A percentile compares a stretch with the other conserved stretches of the same genome.
phyloP scores from a whole-genome alignment of 139 green algal genomes.

The Micractinium conductrix region DNA sequence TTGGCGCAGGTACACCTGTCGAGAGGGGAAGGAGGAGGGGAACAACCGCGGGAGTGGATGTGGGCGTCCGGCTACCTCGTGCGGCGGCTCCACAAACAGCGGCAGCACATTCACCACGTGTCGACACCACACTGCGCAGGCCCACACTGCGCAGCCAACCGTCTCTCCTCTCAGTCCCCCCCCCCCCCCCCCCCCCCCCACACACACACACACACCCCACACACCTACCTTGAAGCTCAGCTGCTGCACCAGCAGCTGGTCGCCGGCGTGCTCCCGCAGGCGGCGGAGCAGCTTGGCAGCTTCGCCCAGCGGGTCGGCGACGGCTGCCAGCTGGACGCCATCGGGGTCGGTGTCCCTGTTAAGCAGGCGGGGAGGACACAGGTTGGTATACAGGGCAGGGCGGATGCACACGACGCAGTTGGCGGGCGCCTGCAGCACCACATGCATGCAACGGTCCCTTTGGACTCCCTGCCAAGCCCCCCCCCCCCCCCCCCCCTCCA shows the following conservation, averaged over 20 bases:
- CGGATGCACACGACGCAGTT: neutral
- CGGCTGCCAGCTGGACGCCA: conserved; percentile 78
- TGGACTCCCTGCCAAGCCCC: neutral
- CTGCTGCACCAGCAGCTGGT: conserved; percentile 62
- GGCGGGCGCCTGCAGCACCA: too few relatives aligned
- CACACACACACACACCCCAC: too few relatives aligned
- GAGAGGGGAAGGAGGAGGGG: neutral
- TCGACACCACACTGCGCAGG: neutral
- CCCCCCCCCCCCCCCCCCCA: neutral
- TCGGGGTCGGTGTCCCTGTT: conserved; percentile 89
- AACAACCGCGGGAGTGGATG: too few relatives aligned
- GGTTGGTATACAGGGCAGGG: neutral
- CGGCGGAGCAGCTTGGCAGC: conserved; percentile 84
- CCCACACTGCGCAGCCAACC: neutral
- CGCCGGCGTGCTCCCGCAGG: conserved; percentile 66
- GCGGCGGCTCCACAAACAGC: neutral
- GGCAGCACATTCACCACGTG: too few relatives aligned
- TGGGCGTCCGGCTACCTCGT: too few relatives aligned
- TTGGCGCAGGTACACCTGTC: conserved; percentile 79
- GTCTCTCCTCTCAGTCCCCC: neutral
- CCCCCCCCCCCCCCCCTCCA: neutral
- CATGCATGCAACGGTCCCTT: neutral
- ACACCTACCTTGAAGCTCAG: conserved; percentile 77
- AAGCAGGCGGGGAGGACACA: too few relatives aligned
- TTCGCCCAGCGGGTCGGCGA: conserved; percentile 84